Percentiles rank a stretch among this genome's conserved stretches.
Evolutionary conservation across 1,284 basidiomycete genomes (phyloP).

Genomic region (Fomitopsis palustris): DNA sequence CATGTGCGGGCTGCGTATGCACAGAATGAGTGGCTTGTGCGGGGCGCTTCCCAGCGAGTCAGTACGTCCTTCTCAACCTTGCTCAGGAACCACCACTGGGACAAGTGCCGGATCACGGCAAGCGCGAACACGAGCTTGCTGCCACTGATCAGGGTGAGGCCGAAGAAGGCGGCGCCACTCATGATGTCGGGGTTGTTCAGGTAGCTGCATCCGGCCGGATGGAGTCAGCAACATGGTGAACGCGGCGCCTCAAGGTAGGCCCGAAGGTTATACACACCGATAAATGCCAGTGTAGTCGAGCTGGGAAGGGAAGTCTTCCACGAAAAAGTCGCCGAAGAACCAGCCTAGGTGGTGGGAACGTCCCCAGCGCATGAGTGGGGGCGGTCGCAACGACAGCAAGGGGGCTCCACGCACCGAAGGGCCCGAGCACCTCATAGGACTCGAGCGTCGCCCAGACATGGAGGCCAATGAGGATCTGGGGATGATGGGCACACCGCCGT

Average conservation of each 20-base stretch:
- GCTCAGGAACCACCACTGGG: constrained; percentile 90
- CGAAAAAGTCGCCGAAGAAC: constrained; percentile 99
- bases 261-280: constrained; percentile 44
- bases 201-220: constrained; percentile 44
- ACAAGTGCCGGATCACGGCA: constrained; percentile 82
- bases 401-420: constrained; percentile 61
- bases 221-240: not conserved
- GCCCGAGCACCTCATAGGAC: constrained; percentile 89
- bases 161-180: constrained; percentile 95
- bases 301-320: constrained; percentile 88
- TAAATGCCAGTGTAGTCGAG: constrained; percentile 97
- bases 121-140: constrained; percentile 83
- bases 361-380: not conserved
- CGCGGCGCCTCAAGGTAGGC: not conserved
- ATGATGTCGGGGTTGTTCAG: constrained; percentile 96
- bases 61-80: constrained; percentile 79
- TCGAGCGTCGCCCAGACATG: constrained; percentile 92
- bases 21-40: constrained; percentile 2
- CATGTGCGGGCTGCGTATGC: constrained; percentile 84
- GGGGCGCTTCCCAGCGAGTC: constrained; percentile 3
- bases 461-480: constrained; percentile 78
- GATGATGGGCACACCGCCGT: not conserved
- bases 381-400: not conserved
- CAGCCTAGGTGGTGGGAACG: constrained; percentile 64
- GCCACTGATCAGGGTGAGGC: constrained; percentile 86